These are phyloP conservation scores for Stagonosporopsis vannaccii DNA, from an alignment of 2,329 filamentous ascomycete genomes.

Conservation along the genomic window DNA sequence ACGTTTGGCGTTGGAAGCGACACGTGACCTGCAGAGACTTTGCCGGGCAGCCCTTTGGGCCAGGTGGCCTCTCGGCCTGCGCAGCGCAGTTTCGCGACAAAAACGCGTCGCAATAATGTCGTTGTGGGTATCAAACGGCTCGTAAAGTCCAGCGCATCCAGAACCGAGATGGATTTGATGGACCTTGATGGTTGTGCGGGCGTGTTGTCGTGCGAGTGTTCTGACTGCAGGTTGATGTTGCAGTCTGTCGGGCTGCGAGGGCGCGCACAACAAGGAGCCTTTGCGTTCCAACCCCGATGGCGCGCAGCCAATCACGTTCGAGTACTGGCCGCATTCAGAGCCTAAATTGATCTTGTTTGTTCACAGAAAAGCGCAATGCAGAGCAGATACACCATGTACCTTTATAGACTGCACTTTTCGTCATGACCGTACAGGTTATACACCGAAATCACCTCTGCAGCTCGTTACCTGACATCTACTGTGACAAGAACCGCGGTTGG, in stretches of 20 bases:
- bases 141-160: slow-evolving; percentile 29
- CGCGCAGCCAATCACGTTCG: slow-evolving; percentile 13
- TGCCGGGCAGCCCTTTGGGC: slow-evolving; percentile 27
- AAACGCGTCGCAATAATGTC: slow-evolving; percentile 38
- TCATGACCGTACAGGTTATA: neutral
- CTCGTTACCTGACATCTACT: neutral
- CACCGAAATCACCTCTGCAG: neutral
- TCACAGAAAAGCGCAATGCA: neutral
- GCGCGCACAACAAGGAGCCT: slow-evolving; percentile 22
- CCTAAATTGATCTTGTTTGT: slow-evolving; percentile 1
- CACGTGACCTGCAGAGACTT: slow-evolving; percentile 41
- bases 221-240: slow-evolving; percentile 14
- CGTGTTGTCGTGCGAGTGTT: slow-evolving; percentile 27
- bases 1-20: slow-evolving; percentile 10
- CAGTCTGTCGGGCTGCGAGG: slow-evolving; percentile 26
- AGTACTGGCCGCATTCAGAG: slow-evolving; percentile 11
- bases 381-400: neutral
- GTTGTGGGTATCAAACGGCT: slow-evolving; percentile 42
- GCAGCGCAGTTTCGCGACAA: slow-evolving; percentile 31
- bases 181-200: slow-evolving; percentile 28
- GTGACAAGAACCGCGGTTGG: slow-evolving; percentile 4
- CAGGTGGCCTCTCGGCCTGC: slow-evolving; percentile 33
- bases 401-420: neutral
- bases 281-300: slow-evolving; percentile 4
- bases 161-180: slow-evolving; percentile 30